phyloP scores from a whole-genome alignment of 2,329 filamentous ascomycete species.

The Colletotrichum sp. region DNA sequence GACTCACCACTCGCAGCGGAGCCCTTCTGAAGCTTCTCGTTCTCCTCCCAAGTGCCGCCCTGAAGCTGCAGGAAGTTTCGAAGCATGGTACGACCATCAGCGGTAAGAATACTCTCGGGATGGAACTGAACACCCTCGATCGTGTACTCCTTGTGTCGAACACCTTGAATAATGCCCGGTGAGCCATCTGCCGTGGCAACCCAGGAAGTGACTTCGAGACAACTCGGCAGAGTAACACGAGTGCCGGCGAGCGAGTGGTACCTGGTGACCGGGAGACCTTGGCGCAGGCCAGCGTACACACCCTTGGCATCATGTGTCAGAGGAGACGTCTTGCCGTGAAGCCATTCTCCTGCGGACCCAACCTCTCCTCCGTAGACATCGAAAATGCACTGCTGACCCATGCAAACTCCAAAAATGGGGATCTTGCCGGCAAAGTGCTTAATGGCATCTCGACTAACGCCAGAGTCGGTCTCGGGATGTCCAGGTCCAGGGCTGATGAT shows the following conservation, averaged over 20 bases:
- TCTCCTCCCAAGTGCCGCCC: constrained; percentile 90
- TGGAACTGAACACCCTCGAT: constrained; percentile 99
- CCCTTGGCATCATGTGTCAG: constrained; percentile 89
- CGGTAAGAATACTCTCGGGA: constrained; percentile 94
- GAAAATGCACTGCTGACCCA: constrained; percentile 99
- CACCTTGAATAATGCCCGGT: constrained; percentile 93
- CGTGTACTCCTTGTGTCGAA: constrained; percentile 88
- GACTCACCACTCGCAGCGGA: constrained; percentile 30
- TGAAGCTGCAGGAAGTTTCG: constrained; percentile 89
- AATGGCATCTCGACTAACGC: constrained; percentile 91
- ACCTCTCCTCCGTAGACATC: constrained; percentile 92
- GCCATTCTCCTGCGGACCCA: constrained; percentile 90
- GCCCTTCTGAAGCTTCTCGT: constrained; percentile 62
- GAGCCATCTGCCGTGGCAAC: constrained; percentile 77
- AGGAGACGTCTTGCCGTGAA: constrained; percentile 96
- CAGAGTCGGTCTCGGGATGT: constrained; percentile 89
- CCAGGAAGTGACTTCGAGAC: constrained; percentile 90
- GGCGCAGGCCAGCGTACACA: constrained; percentile 83
- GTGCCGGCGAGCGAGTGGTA: constrained; percentile 97
- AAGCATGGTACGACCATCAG: constrained; percentile 86
- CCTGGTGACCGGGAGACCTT: constrained; percentile 85
- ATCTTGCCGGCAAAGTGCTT: constrained; percentile 92
- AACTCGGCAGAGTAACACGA: constrained; percentile 82
- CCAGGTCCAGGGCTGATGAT: constrained; percentile 95
- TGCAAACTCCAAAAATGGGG: constrained; percentile 95